Conservation (phyloP, 352 stramenopile genomes). For the Globisporangium paroecandrum region DNA sequence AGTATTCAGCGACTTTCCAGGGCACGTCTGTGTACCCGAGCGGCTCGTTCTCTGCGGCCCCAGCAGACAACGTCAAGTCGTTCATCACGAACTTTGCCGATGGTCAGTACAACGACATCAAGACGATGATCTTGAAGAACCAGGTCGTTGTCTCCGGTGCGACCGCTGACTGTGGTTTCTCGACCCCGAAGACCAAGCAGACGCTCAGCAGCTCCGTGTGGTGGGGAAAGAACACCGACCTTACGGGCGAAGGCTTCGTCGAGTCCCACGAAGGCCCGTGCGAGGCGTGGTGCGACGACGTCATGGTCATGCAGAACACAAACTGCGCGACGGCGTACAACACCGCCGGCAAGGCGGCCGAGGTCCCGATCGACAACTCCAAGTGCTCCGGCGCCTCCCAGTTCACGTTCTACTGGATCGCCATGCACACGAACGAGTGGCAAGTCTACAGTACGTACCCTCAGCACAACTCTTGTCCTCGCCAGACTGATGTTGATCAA, state of each 20-base stretch:
- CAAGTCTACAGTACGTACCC: conserved; percentile 41
- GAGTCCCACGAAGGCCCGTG: conserved; percentile 31
- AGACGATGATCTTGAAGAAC: conserved; percentile 24
- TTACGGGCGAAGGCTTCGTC: conserved; percentile 27
- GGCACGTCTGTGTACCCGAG: conserved; percentile 23
- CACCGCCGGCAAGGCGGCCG: conserved; percentile 17
- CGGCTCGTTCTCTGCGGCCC: conserved; percentile 23
- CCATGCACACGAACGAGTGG: conserved; percentile 32
- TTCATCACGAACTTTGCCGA: conserved; percentile 29
- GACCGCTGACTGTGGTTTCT: conserved; percentile 25
- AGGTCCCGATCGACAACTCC: conserved; percentile 23
- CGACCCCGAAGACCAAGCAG: conserved; percentile 20
- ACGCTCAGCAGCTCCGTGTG: conserved; percentile 23
- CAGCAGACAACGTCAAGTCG: conserved; percentile 23
- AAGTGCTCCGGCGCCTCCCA: conserved; percentile 26
- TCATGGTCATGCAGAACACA: conserved; percentile 21
- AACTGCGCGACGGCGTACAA: conserved; percentile 26
- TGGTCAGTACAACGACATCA: conserved; percentile 22
- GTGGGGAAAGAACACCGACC: conserved; percentile 28
- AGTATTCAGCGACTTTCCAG: conserved; percentile 31
- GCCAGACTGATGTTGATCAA: conserved; percentile 11
- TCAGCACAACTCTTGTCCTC: background rate
- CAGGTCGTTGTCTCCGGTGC: conserved; percentile 21
- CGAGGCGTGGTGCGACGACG: conserved; percentile 34
- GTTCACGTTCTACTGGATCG: conserved; percentile 42